Conservation (phyloP, 352 stramenopile genomes). For the Globisporangium perplexum region DNA sequence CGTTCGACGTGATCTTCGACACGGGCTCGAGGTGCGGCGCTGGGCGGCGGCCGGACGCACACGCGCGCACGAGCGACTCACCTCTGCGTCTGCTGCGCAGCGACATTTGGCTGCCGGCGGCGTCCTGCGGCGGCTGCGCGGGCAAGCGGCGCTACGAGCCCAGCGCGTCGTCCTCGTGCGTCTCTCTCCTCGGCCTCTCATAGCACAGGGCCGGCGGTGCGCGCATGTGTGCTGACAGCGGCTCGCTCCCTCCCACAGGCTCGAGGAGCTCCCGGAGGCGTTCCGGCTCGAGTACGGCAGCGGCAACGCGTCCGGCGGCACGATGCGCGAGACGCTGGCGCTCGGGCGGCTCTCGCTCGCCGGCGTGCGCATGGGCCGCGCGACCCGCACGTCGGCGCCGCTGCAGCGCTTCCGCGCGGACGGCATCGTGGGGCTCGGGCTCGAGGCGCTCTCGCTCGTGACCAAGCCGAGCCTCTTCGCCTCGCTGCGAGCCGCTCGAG, state of each 20-base stretch:
- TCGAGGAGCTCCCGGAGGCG: neutral
- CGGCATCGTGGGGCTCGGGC: conserved; percentile 28
- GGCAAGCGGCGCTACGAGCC: conserved; percentile 21
- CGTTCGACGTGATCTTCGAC: conserved; percentile 42
- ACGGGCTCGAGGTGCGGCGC: conserved; percentile 28
- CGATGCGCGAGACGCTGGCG: conserved; percentile 17
- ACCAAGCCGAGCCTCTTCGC: conserved; percentile 19
- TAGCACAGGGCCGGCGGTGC: too few relatives aligned
- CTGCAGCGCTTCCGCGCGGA: conserved; percentile 32
- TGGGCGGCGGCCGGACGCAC: too few relatives aligned
- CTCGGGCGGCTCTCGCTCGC: conserved; percentile 10
- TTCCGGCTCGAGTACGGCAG: conserved; percentile 32
- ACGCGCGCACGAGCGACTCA: too few relatives aligned
- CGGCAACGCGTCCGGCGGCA: conserved; percentile 18
- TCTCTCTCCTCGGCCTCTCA: too few relatives aligned
- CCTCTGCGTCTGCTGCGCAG: conserved; percentile 9
- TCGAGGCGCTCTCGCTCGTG: conserved; percentile 21
- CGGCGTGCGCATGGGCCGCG: conserved; percentile 18
- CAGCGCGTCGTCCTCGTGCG: conserved; percentile 3
- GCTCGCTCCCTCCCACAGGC: too few relatives aligned
- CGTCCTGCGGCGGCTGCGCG: conserved; percentile 21
- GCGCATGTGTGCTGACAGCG: too few relatives aligned
- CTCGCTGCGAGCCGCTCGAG: too few relatives aligned
- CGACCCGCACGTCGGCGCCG: conserved; percentile 14
- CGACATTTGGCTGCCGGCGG: conserved; percentile 31